A percentile compares a stretch with the other conserved stretches of the same genome.
These are phyloP conservation scores for Yamadazyma pseudoaaseri DNA, from an alignment of 1,139 yeast species.

Conservation along the genomic window DNA sequence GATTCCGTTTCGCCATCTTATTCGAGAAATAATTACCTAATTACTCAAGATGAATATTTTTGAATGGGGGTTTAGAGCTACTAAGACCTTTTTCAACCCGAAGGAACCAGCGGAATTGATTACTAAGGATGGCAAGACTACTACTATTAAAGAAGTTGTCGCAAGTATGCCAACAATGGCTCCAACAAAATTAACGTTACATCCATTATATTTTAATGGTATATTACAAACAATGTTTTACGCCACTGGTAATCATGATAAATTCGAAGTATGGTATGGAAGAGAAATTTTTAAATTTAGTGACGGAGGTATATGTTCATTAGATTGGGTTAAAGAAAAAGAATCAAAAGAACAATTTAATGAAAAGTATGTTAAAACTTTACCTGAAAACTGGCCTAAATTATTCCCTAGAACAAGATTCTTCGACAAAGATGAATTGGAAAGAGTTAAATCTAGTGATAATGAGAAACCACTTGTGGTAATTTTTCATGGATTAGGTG, in stretches of 20 bases:
- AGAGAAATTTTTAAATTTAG: conserved; percentile 62
- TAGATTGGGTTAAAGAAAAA: conserved; percentile 72
- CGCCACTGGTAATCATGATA: conserved; percentile 51
- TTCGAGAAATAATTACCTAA: too few relatives aligned
- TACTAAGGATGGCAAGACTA: conserved; percentile 14
- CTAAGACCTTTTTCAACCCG: conserved; percentile 27
- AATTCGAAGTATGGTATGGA: conserved; percentile 68
- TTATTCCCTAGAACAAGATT: conserved; percentile 79
- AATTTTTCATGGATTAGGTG: conserved; percentile 81
- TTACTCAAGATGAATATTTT: not conserved
- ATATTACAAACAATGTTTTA: conserved; percentile 72
- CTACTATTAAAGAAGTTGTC: conserved; percentile 24
- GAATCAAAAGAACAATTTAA: conserved; percentile 47
- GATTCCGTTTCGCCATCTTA: too few relatives aligned
- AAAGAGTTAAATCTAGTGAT: conserved; percentile 20
- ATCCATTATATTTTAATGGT: conserved; percentile 71
- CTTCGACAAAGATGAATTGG: conserved; percentile 44
- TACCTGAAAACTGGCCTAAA: conserved; percentile 70
- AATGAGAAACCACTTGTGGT: conserved; percentile 60
- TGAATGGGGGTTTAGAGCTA: conserved; percentile 44
- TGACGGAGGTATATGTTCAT: conserved; percentile 70
- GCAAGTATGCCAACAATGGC: conserved; percentile 25
- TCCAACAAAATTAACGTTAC: conserved; percentile 48
- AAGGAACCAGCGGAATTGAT: conserved; percentile 20
- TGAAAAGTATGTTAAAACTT: conserved; percentile 47